Evolutionary conservation across 805 yeast genomes (phyloP), one percentile per base, ranked within the genome.

Genomic region (Hanseniaspora jakobsenii): DNA sequence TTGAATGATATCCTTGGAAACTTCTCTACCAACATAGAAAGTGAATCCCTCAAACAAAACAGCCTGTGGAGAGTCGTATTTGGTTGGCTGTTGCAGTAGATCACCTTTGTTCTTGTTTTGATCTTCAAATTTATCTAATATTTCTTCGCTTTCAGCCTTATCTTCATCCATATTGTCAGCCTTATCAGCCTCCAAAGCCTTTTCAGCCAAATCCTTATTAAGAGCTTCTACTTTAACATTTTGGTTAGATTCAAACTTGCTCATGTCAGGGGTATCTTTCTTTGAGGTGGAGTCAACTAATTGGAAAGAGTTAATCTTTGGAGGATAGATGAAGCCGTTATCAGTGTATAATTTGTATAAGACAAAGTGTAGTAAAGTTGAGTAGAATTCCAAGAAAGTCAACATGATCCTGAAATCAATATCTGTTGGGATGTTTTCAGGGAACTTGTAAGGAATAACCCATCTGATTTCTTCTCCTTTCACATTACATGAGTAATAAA

Each of bases 361-460:
- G 18, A 81, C 87, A 59, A 91, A 91, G 58, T 86, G 94, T 57
- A 87, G 65, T 54, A 91, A 66, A 21, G 97, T 89, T 16, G 95
- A 79, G 66, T 91, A 91, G 64, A 91, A 87, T 66, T 91, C 98
- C 58, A 91, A 72, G 65, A 91, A 91, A 1, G 97, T 89, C 57
- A 85, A 70, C 98, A 91, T 91, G 67, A 91, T 85, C 64, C 91
- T 75, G 70, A 91, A 89, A 65, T 91, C 98, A 48, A 91, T 78
- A 62, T 91, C 97, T 36, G 80, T 65, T 37, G 98, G 97, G 53
- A 91, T 81, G 62, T 82, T 82, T 62, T 89, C 94, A 16, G 98
- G 95, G 69, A 87, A 91, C 64, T 86, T 91, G 73, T 80, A 91
- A 19, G 98, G 98, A 37, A 85, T 94, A 49, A 91, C 75, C 98